phyloP scores from a whole-genome alignment of 345 rosid genomes.

The Citrus mangshanensis region DNA sequence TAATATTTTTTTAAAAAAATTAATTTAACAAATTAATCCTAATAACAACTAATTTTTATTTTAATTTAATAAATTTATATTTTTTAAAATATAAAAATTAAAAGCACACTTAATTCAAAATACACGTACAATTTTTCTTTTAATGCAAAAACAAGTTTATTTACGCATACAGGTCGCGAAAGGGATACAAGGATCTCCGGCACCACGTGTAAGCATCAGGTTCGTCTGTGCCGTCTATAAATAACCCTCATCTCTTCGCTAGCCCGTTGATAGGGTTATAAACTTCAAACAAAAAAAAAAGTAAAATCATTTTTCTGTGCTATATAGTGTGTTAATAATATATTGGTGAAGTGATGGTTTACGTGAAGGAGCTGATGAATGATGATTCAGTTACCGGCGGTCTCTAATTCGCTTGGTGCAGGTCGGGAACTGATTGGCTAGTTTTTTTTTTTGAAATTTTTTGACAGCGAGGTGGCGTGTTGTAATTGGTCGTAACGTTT shows the following conservation, averaged over 20 bases:
- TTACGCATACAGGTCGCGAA: not conserved
- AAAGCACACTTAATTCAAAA: no score
- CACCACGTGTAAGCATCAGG: conserved; percentile 28
- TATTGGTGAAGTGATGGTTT: not conserved
- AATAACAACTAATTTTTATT: no score
- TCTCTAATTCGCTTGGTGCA: conserved; percentile 99
- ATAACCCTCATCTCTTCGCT: conserved; percentile 9
- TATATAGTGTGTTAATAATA: not conserved
- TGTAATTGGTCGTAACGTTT: conserved; percentile 19
- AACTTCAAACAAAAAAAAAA: not conserved
- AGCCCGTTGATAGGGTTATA: conserved; percentile 25
- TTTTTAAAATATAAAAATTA: no score
- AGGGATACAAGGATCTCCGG: not conserved
- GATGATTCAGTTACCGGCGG: conserved; percentile 56
- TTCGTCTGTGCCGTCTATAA: conserved; percentile 39
- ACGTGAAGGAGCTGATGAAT: not conserved
- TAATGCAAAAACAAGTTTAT: no score
- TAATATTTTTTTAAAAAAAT: no score
- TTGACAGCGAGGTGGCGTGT: conserved; percentile 17
- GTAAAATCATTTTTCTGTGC: no score
- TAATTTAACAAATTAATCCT: no score
- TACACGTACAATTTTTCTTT: no score
- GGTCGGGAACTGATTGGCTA: conserved; percentile 85
- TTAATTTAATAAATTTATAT: no score
- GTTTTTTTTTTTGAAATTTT: not conserved